phyloP scores from a whole-genome alignment of 495 filamentous ascomycete species.

The Bacidia gigantensis region DNA sequence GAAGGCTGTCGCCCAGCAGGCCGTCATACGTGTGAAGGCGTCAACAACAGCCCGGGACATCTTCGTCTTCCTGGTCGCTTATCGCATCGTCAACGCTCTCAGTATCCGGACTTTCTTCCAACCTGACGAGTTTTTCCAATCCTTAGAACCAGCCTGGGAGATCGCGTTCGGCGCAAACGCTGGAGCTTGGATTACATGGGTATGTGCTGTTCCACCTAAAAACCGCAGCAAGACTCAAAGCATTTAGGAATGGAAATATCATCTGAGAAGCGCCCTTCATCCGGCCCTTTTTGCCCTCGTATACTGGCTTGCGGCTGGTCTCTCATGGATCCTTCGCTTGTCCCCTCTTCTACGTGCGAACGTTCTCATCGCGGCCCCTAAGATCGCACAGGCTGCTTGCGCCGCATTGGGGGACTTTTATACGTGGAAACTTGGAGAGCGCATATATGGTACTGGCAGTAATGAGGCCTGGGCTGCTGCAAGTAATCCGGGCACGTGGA shows the following conservation, averaged over 20 bases:
- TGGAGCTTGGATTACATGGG: constrained; percentile 94
- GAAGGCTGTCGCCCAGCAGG: constrained; percentile 7
- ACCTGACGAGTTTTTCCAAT: constrained; percentile 97
- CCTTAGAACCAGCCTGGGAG: constrained; percentile 88
- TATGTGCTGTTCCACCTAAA: constrained; percentile 25
- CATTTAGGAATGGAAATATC: constrained; percentile 82
- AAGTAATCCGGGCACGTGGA: constrained; percentile 20
- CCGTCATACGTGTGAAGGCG: constrained; percentile 11
- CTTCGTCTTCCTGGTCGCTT: constrained; percentile 50
- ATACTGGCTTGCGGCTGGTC: constrained; percentile 47
- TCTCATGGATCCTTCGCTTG: constrained; percentile 37
- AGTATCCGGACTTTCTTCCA: constrained; percentile 90
- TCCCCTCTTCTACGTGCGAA: constrained; percentile 39
- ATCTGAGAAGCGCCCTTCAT: constrained; percentile 85
- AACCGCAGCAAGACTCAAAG: constrained; percentile 7
- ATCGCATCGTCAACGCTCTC: constrained; percentile 79
- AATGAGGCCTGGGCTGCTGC: constrained; percentile 57
- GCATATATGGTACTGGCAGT: constrained; percentile 53
- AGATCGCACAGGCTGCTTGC: constrained; percentile 59
- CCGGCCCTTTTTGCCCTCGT: constrained; percentile 68
- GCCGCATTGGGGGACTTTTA: constrained; percentile 74
- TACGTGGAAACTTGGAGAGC: constrained; percentile 71
- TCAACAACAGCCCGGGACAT: constrained; percentile 23
- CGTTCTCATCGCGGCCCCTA: constrained; percentile 58
- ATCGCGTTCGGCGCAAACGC: constrained; percentile 64